Conservation (phyloP, 371 early-diverging fungal species). For the Mortierella polycephala region DNA sequence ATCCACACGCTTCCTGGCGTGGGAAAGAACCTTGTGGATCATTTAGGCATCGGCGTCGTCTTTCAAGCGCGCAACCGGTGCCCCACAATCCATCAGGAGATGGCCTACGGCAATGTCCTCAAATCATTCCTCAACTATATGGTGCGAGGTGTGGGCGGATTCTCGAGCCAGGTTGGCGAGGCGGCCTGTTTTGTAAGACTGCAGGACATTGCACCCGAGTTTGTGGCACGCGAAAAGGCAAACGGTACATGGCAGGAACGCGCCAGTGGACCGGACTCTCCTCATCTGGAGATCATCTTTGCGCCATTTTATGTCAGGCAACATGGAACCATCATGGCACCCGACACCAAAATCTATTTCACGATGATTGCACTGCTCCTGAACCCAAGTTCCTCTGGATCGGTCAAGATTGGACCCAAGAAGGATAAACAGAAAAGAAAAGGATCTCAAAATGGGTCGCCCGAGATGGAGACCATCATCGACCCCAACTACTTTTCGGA, state of each 20-base stretch:
- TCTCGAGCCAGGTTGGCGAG: constrained; percentile 34
- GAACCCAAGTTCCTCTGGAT: constrained; percentile 39
- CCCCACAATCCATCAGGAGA: constrained; percentile 7
- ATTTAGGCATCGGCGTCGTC: constrained; percentile 27
- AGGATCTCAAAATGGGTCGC: neutral
- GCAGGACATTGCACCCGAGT: constrained; percentile 48
- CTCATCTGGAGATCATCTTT: constrained; percentile 47
- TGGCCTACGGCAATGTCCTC: neutral
- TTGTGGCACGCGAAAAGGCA: constrained; percentile 50
- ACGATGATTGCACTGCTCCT: constrained; percentile 30
- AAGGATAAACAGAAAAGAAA: neutral
- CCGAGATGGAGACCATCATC: constrained; percentile 22
- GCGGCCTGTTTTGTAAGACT: constrained; percentile 36
- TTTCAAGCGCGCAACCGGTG: constrained; percentile 28
- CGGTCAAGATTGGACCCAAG: constrained; percentile 26
- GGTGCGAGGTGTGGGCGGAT: constrained; percentile 10
- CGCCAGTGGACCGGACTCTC: constrained; percentile 48
- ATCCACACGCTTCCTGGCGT: constrained; percentile 55
- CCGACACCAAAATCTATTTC: constrained; percentile 31
- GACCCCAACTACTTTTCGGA: constrained; percentile 41
- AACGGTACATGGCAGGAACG: constrained; percentile 46
- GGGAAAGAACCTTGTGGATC: constrained; percentile 55
- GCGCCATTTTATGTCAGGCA: constrained; percentile 9
- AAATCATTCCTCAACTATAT: constrained; percentile 10
- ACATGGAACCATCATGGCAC: constrained; percentile 25